phyloP scores from a whole-genome alignment of 164 flowering plant genomes.

The Cinnamomum micranthum region DNA sequence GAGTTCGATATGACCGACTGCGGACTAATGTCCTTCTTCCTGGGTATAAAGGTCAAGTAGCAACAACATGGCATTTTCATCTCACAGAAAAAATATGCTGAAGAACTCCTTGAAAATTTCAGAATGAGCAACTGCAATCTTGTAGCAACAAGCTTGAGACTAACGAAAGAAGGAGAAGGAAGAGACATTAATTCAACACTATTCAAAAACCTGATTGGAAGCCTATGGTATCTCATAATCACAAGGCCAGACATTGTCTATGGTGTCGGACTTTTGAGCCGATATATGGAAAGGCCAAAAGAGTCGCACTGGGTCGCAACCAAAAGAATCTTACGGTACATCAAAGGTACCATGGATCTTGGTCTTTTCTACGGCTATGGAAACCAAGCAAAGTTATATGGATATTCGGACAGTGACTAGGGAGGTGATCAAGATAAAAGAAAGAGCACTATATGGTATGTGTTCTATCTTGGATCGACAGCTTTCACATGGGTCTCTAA shows the following conservation, averaged over 20 bases:
- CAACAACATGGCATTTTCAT: too few relatives aligned
- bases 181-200: too few relatives aligned
- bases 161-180: not conserved
- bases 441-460: not conserved
- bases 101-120: not conserved
- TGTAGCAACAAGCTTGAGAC: not conserved
- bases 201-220: too few relatives aligned
- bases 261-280: too few relatives aligned
- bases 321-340: not conserved
- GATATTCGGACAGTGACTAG: not conserved
- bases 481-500: not conserved
- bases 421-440: slow-evolving; percentile 1
- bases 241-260: not conserved
- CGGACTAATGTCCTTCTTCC: not conserved
- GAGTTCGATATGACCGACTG: not conserved
- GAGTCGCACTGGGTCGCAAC: not conserved
- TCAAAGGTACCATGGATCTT: not conserved
- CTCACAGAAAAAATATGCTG: not conserved
- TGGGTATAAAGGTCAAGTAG: not conserved
- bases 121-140: not conserved
- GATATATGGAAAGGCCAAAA: not conserved
- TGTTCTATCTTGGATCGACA: not conserved
- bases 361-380: not conserved
- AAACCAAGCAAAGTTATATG: not conserved
- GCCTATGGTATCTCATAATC: too few relatives aligned